Evolutionary conservation across 345 rosid genomes (phyloP).

Genomic region (Boechera stricta): DNA sequence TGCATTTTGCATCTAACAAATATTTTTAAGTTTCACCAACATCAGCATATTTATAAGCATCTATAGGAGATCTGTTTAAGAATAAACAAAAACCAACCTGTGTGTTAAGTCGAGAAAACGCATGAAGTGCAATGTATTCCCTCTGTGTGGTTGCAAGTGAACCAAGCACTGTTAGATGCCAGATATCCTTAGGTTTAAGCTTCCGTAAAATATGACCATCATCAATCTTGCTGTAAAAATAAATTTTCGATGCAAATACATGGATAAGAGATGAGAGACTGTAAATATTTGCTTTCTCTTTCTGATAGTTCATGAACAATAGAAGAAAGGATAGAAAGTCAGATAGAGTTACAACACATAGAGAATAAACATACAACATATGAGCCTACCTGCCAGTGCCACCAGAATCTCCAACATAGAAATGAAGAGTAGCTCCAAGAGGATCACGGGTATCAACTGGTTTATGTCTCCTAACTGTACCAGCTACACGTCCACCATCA

Average conservation of each 20-base stretch:
- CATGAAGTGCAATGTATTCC: slow-evolving; percentile 97
- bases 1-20: slow-evolving; percentile 86
- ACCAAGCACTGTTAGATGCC: slow-evolving; percentile 95
- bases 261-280: slow-evolving; percentile 2
- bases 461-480: slow-evolving; percentile 85
- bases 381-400: slow-evolving; percentile 63
- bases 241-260: slow-evolving; percentile 1
- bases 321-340: slow-evolving; percentile 9
- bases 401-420: slow-evolving; percentile 80
- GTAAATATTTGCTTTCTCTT: neutral
- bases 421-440: slow-evolving; percentile 92
- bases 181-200: slow-evolving; percentile 72
- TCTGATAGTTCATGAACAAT: neutral
- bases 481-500: slow-evolving; percentile 79
- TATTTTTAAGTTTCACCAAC: slow-evolving; percentile 28
- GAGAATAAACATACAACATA: slow-evolving; percentile 5
- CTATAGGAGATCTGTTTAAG: slow-evolving; percentile 21
- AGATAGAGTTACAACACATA: neutral
- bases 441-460: slow-evolving; percentile 94
- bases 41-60: slow-evolving; percentile 32
- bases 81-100: slow-evolving; percentile 61
- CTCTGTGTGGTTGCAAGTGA: slow-evolving; percentile 99
- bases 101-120: slow-evolving; percentile 88
- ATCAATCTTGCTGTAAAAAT: slow-evolving; percentile 63
- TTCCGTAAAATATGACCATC: slow-evolving; percentile 85